phyloP scores from a whole-genome alignment of 192 early-diverging fungal species.

The Podila minutissima region DNA sequence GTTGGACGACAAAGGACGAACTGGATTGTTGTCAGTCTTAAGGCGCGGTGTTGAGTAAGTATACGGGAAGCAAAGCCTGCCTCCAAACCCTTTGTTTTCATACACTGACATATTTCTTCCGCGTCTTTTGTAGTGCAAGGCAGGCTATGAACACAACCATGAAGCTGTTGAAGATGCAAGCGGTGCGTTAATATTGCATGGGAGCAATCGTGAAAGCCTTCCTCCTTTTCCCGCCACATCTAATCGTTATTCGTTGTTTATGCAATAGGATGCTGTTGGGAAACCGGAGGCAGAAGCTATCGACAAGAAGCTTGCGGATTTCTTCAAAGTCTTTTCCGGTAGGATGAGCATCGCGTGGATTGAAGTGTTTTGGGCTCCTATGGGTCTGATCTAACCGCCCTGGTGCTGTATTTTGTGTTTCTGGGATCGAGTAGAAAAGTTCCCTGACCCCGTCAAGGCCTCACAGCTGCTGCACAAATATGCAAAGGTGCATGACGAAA shows the following conservation, averaged over 20 bases:
- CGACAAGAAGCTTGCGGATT: slow-evolving; percentile 58
- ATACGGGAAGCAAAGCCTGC: neutral
- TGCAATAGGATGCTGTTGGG: no score
- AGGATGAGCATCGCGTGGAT: neutral
- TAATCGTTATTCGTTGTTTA: no score
- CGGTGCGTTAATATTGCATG: no score
- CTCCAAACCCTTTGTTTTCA: neutral
- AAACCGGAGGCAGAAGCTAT: slow-evolving; percentile 48
- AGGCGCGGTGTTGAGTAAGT: slow-evolving; percentile 73
- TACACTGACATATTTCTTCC: slow-evolving; percentile 2
- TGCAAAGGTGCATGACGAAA: slow-evolving; percentile 70
- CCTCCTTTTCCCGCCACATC: no score
- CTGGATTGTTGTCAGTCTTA: slow-evolving; percentile 81
- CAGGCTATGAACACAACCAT: slow-evolving; percentile 67
- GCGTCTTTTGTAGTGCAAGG: slow-evolving; percentile 56
- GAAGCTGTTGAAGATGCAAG: slow-evolving; percentile 56
- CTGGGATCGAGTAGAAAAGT: slow-evolving; percentile 38
- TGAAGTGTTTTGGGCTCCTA: neutral
- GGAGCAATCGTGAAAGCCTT: no score
- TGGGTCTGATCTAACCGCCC: neutral
- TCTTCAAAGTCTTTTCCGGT: slow-evolving; percentile 66
- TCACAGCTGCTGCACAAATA: slow-evolving; percentile 75
- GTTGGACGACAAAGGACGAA: slow-evolving; percentile 73
- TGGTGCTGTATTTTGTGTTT: neutral
- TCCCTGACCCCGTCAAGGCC: slow-evolving; percentile 76